Evolutionary conservation across 176 grass and related monocot genomes (phyloP).

Genomic region (Neostapfia colusana): DNA sequence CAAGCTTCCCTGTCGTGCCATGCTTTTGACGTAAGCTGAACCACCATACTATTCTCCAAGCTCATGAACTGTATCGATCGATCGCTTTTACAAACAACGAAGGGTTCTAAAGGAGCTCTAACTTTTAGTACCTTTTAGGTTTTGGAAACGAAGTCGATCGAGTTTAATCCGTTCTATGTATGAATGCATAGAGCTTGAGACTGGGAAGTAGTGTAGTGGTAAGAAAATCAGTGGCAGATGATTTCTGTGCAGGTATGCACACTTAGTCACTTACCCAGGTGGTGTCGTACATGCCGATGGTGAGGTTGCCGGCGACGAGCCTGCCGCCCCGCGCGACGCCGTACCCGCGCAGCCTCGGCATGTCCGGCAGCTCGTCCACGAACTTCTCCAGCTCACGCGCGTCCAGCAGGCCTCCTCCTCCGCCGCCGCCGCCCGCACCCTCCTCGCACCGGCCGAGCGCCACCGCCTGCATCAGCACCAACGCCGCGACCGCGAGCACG

Average conservation of each 20-base stretch:
- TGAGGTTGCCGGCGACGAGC: conserved; percentile 73
- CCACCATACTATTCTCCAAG: not conserved
- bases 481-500: conserved; percentile 11
- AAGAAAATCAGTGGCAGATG: not conserved
- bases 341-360: conserved; percentile 68
- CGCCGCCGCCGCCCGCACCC: not conserved
- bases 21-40: not conserved
- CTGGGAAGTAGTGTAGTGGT: not conserved
- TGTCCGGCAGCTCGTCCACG: conserved; percentile 84
- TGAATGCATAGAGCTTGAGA: not conserved
- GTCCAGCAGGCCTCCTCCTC: conserved; percentile 20
- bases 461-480: conserved; percentile 24
- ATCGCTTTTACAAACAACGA: not conserved
- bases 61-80: not conserved
- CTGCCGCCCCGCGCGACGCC: conserved; percentile 26
- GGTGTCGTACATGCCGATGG: conserved; percentile 92
- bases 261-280: conserved; percentile 53
- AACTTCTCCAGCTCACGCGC: conserved; percentile 71
- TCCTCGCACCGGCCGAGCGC: conserved; percentile 26
- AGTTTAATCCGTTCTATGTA: not conserved
- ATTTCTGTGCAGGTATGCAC: not conserved
- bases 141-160: not conserved
- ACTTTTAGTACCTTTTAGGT: not conserved
- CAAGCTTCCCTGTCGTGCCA: not conserved
- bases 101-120: not conserved